phyloP scores from a whole-genome alignment of 345 rosid genomes.

The Heritiera fomes region DNA sequence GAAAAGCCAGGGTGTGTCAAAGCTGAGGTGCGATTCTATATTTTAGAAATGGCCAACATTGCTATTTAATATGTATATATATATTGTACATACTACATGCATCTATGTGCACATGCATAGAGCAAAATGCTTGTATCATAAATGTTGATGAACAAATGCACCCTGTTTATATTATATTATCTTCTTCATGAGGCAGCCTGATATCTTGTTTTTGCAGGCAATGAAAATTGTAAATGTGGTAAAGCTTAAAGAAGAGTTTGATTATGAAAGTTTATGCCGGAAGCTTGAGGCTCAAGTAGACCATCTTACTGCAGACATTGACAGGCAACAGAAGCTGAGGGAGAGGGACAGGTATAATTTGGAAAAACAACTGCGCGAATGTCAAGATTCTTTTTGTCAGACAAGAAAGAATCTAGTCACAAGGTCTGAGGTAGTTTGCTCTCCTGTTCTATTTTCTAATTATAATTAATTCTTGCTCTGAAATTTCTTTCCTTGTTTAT shows the following conservation, averaged over 20 bases:
- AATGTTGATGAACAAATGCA: neutral
- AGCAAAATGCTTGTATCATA: neutral
- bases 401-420: slow-evolving; percentile 48
- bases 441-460: slow-evolving; percentile 26
- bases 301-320: slow-evolving; percentile 79
- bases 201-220: slow-evolving; percentile 56
- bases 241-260: slow-evolving; percentile 91
- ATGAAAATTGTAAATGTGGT: slow-evolving; percentile 87
- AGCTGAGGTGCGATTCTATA: neutral
- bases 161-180: neutral
- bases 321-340: slow-evolving; percentile 70
- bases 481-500: neutral
- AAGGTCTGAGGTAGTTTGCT: slow-evolving; percentile 75
- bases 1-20: neutral
- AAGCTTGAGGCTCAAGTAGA: slow-evolving; percentile 80
- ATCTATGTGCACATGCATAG: neutral
- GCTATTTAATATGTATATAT: neutral
- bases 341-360: slow-evolving; percentile 50
- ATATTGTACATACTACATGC: neutral
- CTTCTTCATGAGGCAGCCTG: slow-evolving; percentile 17
- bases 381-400: slow-evolving; percentile 47
- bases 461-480: neutral
- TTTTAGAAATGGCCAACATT: neutral
- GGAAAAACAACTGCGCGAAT: slow-evolving; percentile 58
- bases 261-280: slow-evolving; percentile 84